Evolutionary conservation across 805 yeast genomes (phyloP).

Genomic region (Soucietia sequanensis): DNA sequence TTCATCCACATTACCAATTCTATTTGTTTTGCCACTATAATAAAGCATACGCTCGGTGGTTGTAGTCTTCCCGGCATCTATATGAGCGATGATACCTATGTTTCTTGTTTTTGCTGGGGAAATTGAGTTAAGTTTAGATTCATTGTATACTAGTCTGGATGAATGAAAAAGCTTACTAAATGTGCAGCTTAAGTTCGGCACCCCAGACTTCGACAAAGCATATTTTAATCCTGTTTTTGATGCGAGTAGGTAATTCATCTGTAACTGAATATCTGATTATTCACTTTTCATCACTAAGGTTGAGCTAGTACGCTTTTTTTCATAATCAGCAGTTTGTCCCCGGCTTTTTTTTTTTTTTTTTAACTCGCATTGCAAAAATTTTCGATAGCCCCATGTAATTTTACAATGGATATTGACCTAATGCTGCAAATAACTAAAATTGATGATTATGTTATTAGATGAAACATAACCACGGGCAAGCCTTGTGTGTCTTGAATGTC

Average conservation of each 20-base stretch:
- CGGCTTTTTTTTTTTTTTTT: too few species aligned
- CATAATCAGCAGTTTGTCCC: too few species aligned
- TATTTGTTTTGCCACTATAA: conserved; percentile 73
- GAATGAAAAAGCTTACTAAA: background rate
- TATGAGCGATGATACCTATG: conserved; percentile 97
- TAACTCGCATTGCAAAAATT: too few species aligned
- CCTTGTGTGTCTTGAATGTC: too few species aligned
- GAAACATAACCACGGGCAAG: too few species aligned
- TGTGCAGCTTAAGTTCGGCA: background rate
- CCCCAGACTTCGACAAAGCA: background rate
- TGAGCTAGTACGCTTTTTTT: too few species aligned
- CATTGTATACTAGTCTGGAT: background rate
- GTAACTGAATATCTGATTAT: too few species aligned
- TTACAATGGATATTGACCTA: too few species aligned
- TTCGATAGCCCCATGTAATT: too few species aligned
- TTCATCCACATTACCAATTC: conserved; percentile 91
- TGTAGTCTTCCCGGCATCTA: conserved; percentile 98
- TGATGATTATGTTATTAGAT: too few species aligned
- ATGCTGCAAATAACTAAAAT: too few species aligned
- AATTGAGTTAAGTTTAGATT: conserved; percentile 23
- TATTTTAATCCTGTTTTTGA: background rate
- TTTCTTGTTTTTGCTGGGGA: conserved; percentile 56
- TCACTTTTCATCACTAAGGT: too few species aligned
- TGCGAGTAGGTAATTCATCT: background rate
- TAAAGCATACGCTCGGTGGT: conserved; percentile 96